Evolutionary conservation across 192 early-diverging fungal genomes (phyloP), one percentile per base, ranked within the genome.

Genomic region (Coemansia sp.): DNA sequence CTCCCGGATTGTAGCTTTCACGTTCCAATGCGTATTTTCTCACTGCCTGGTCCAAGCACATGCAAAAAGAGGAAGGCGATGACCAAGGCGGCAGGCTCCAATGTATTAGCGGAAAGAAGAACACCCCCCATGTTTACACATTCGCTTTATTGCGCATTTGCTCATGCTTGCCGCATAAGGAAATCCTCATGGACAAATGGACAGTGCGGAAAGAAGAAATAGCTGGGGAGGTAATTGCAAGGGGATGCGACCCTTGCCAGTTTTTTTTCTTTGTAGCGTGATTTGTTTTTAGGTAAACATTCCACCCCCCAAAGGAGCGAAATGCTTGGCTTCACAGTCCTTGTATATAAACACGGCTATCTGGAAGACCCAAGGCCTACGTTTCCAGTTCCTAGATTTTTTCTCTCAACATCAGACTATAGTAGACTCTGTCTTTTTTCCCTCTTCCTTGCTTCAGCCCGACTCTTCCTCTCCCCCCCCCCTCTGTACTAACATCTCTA

Each of bases 401-500:
- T 54, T 33, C 29, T 35, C 34, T 52, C 9, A 52, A 25, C 55
- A 33, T 34, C 34, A 57, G 55, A 38, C 34, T 17, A 14, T 8
- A 57, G 34, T 57, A 57, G 9, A 17, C 2, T 29, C 33, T 57
- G 17, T 25, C 23, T 57, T 57, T 57, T 34, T 57, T 33, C 33
- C 23, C 55, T 36, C 55, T 36, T 25, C 11, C 23, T 25, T n/a
- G n/a, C n/a, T n/a, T n/a, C 19, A 4, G 17, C 4, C 46, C 46
- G 46, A 4, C 55, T 36, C 55, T 36, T 25, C 11, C 23, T 25
- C 20, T 52, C 11, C 1, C 49, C 9, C 49, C 22, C 23, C 23
- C 22, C 2, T 20, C 49, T 52, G 49, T 52, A 52, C 17, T n/a
- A 57, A 57, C 35, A 57, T 57, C 41, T 52, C 50, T 29, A 25